Base-by-base conservation (phyloP, 768 basidiomycete genomes). In the Auriculariales sp. region DNA sequence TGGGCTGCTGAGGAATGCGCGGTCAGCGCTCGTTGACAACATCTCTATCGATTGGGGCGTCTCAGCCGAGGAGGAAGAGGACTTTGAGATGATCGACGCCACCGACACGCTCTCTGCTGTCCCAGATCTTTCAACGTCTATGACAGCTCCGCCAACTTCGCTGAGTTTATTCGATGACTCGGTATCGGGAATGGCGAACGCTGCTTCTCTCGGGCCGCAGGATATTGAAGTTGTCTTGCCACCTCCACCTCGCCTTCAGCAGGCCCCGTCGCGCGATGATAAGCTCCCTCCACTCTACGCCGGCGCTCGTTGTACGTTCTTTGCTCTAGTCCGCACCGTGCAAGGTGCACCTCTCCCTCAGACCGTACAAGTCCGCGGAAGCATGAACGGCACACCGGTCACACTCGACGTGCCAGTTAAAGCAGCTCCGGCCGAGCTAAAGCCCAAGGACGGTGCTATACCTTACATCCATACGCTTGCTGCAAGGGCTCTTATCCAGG, bases 401-500 rank as follows among this genome's bases (percentile, higher is more conserved):
- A 39, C n/a, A 19, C 51, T 58, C 29, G 39, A 50, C 12, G 39
- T 58, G 9, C 54, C 56, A 2, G 46, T 58, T 33, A 47, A 32
- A 12, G 1, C 4, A 25, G 34, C 15, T 17, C 19, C 25, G 4
- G 3, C 52, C 11, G 11, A 9, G 9, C 1, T 19, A 48, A 17
- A 14, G 11, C 30, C 32, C 45, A 27, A 17, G 11, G 4, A 3
- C n/a, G 17, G 49, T 47, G 0, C n/a, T 56, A 19, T 55, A 49
- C 61, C 73, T 14, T 46, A 52, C 19, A 58, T 81, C 25, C 80
- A 81, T 55, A 69, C 71, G 0, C 62, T 81, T 32, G 71, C 75
- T 4, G 79, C 77, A 2, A 70, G 72, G 50, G 62, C 64, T 12
- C 63, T 81, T 27, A 73, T 81, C n/a, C 69, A 69, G 54, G 75